Conservation (phyloP, 306 rosid genomes). For the Prunus kanzakura region DNA sequence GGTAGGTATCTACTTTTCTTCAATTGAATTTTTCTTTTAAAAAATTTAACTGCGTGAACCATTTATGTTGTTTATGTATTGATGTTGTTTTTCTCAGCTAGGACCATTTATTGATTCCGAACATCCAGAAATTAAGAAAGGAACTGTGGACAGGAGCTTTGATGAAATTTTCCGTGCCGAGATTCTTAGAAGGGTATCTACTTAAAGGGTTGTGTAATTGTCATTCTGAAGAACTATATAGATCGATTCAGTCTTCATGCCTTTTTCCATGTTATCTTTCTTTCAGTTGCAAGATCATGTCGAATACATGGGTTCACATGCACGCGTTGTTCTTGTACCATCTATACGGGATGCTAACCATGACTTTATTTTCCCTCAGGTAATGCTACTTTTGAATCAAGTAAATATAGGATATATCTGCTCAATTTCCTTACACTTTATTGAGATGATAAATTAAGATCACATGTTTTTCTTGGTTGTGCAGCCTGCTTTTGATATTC, state of each 20-base stretch:
- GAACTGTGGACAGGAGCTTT: slow-evolving; percentile 63
- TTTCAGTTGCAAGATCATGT: slow-evolving; percentile 72
- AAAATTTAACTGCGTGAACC: slow-evolving; percentile 11
- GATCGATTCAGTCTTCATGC: slow-evolving; percentile 2
- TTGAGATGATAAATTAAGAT: not conserved
- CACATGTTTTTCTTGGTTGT: slow-evolving; percentile 15
- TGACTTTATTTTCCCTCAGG: slow-evolving; percentile 93
- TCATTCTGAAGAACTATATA: not conserved
- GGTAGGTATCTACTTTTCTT: slow-evolving; percentile 41
- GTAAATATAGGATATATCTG: slow-evolving; percentile 4
- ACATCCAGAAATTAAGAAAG: slow-evolving; percentile 81
- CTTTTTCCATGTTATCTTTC: slow-evolving; percentile 12
- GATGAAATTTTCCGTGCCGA: slow-evolving; percentile 72
- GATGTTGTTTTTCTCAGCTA: slow-evolving; percentile 47
- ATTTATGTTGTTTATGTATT: slow-evolving; percentile 16
- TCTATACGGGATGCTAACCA: slow-evolving; percentile 87
- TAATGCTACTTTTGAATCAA: slow-evolving; percentile 29
- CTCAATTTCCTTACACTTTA: slow-evolving; percentile 10
- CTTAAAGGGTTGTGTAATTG: not conserved
- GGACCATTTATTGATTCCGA: slow-evolving; percentile 95
- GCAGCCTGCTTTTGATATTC: slow-evolving; percentile 83
- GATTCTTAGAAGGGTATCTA: slow-evolving; percentile 68
- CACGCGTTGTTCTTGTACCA: slow-evolving; percentile 75
- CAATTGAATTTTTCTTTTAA: slow-evolving; percentile 13
- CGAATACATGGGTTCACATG: slow-evolving; percentile 61